phyloP scores from a whole-genome alignment of 768 basidiomycete genomes.

The Pleurotus giganteus region DNA sequence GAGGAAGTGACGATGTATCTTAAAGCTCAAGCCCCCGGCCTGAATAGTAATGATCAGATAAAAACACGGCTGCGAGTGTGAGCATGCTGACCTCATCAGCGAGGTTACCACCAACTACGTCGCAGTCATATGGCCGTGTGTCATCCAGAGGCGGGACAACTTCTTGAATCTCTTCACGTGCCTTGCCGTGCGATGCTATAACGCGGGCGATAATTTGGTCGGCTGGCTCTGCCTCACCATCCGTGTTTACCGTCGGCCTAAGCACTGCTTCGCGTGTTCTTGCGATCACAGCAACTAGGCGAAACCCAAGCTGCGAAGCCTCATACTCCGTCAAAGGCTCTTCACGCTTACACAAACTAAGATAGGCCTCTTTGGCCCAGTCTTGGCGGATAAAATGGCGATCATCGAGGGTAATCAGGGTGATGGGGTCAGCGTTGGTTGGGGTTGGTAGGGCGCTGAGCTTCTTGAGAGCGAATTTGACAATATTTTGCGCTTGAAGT shows the following conservation, averaged over 20 bases:
- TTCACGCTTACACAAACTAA: conserved; percentile 29
- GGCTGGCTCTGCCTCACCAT: too few species aligned
- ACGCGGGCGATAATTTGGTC: background rate
- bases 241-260: too few species aligned
- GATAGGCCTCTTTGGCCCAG: conserved; percentile 25
- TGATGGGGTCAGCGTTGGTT: background rate
- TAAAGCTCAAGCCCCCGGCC: background rate
- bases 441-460: too few species aligned
- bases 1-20: background rate
- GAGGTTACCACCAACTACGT: background rate
- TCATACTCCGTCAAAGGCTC: conserved; percentile 30
- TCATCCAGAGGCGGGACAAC: background rate
- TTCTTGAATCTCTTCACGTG: background rate
- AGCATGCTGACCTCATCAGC: background rate
- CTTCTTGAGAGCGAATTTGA: too few species aligned
- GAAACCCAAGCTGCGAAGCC: conserved; percentile 28
- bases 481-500: too few species aligned
- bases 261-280: conserved; percentile 7
- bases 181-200: background rate
- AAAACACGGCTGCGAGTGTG: background rate
- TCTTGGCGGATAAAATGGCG: background rate
- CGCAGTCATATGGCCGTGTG: background rate
- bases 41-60: background rate
- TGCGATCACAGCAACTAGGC: conserved; percentile 6
- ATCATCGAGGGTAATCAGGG: background rate